Conservation (phyloP, 345 rosid species). For the Theobroma cacao region DNA sequence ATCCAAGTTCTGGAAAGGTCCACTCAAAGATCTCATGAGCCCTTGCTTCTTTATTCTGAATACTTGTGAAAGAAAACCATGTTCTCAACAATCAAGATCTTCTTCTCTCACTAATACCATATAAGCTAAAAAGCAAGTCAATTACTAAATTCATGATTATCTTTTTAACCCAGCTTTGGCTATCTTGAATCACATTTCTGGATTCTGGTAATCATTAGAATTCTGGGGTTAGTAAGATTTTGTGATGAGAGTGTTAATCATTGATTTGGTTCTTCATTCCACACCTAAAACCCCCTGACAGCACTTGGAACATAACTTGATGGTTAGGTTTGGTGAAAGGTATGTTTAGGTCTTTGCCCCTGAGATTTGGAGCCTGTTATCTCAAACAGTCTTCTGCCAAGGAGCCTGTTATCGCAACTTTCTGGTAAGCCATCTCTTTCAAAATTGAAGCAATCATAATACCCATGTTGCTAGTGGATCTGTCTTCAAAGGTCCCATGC, state of each 20-base stretch:
- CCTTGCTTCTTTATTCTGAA: background rate
- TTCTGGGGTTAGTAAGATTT: conserved; percentile 13
- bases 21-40: background rate
- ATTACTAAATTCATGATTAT: background rate
- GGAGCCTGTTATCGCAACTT: conserved; percentile 1
- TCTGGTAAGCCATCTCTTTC: conserved; percentile 29
- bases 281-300: background rate
- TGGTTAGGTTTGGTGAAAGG: background rate
- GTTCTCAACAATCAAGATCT: background rate
- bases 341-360: background rate
- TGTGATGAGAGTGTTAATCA: background rate
- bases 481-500: background rate
- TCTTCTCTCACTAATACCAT: background rate
- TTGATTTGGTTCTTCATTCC: background rate
- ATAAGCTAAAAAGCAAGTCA: background rate
- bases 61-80: background rate
- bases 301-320: background rate
- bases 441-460: conserved; percentile 12
- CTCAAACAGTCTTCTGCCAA: background rate
- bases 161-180: background rate
- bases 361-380: background rate
- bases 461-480: background rate
- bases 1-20: background rate
- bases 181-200: conserved; percentile 7
- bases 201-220: conserved; percentile 5